Base-by-base conservation (phyloP, 805 yeast genomes). In the Kodamaea restingae region DNA sequence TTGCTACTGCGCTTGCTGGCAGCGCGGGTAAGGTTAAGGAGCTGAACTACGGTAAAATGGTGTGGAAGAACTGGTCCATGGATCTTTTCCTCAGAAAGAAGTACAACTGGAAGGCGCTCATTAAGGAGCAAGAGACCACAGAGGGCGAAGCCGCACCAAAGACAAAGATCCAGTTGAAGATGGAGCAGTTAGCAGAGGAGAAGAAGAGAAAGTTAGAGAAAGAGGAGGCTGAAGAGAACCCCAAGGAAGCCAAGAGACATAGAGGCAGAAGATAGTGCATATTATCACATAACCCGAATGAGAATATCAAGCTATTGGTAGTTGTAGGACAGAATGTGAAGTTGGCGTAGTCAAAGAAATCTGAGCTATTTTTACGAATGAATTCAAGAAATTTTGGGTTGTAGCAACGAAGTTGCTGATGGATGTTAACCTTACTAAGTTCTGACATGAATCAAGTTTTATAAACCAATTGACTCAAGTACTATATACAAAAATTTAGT, bases 1-100 rank as follows among this genome's bases (percentile, higher is more conserved):
- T 91, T 44, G 96, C 95, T 0, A 72, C 73, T 17, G 81, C 80
- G 43, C 64, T 91, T 43, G 52, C 67, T 18, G 71, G 67, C 12
- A 74, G 80, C 31, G 74, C 81, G 28, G 82, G 77, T 27, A 70
- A 73, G 44, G 84, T 93, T 32, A 88, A 93, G 65, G 87, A 81
- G 44, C 85, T 95, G 55, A 75, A 70, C 9, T 93, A 91, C 54
- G 98, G 98, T 25, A 78, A 82, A 55, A 73, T 80, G 51, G 98
- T 93, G 1, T 93, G 97, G 98, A 86, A 83, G 58, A 91, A 91
- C 59, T 93, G 97, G 97, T 65, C 75, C 21, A 74, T 91, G 81
- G 98, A 93, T 57, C 63, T 81, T 50, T 91, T 79, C 52, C 56
- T 67, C 8, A 73, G 95, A 55, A 80, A 81, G 61, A 76, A 81